These are phyloP conservation scores for Rhodomyrtus tomentosa DNA, from an alignment of 345 rosid species.

Conservation along the genomic window DNA sequence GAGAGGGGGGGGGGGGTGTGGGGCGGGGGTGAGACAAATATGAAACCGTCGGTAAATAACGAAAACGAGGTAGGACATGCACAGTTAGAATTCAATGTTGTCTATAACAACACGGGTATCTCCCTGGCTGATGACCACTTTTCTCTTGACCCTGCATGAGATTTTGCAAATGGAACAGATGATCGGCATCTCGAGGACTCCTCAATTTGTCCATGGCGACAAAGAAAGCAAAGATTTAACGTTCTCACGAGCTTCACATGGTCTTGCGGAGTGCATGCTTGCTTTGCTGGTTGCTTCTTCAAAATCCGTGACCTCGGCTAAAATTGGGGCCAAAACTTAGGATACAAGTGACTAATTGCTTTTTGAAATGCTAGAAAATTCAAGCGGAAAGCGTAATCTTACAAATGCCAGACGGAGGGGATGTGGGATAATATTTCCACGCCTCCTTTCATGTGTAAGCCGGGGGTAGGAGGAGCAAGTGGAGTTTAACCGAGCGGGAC, in stretches of 20 bases:
- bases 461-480: fast-evolving
- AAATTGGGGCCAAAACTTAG: neutral
- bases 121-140: neutral
- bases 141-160: neutral
- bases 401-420: neutral
- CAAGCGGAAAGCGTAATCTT: too few relatives aligned
- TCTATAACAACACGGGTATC: neutral
- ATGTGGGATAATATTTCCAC: neutral
- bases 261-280: neutral
- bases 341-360: neutral
- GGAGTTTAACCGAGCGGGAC: neutral
- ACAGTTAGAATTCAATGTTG: neutral
- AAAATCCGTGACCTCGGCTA: neutral
- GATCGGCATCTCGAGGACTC: neutral
- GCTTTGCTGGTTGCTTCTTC: neutral
- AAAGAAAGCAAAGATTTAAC: neutral
- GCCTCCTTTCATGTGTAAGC: neutral
- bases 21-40: neutral
- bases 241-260: neutral
- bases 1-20: too few relatives aligned
- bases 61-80: neutral
- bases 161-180: neutral
- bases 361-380: neutral
- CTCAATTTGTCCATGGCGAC: neutral
- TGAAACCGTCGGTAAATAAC: neutral